Evolutionary conservation across 139 green algal genomes (phyloP), one percentile per base, ranked within the genome.

Genomic region (Pleodorina starrii): DNA sequence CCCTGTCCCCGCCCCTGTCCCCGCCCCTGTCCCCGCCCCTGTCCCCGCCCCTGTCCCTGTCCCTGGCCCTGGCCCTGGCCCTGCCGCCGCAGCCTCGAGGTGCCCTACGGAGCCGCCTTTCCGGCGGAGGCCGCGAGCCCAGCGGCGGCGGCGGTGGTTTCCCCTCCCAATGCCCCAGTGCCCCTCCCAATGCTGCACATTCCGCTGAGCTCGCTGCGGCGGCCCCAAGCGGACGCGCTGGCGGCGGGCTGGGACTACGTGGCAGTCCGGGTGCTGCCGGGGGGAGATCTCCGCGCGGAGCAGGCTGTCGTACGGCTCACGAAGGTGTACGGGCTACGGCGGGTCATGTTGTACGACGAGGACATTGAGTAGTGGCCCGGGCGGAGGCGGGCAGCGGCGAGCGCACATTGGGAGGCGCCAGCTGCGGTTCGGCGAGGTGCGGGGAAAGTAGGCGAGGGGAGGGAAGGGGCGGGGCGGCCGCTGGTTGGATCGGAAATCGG

Each of bases 301-400:
- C 82, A 88, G 82, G 82, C 82, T 32, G 43, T 80, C 21, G 82
- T 88, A 76, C 82, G 82, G 66, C 63, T 88, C 59, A 79, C 63
- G 0, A 25, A 38, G 32, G 82, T 88, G 46, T 88, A 88, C 60
- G 66, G 82, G 7, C 17, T 88, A 44, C 44, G 21, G 32, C 66
- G 66, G 0, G 82, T 88, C 40, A 12, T 88, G 82, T 19, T 88
- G 81, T 86, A 86, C 57, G 80, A 86, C 59, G 43, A 43, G 9
- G 9, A 35, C 69, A 32, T 21, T 21, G 69, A 77, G 32, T 46
- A 46, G 48, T 77, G n/a, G n/a, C n/a, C n/a, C n/a, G n/a, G n/a
- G n/a, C n/a, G n/a, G n/a, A n/a, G n/a, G n/a, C n/a, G n/a, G n/a
- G n/a, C n/a, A n/a, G n/a, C n/a, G n/a, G n/a, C n/a, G n/a, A n/a